These are phyloP conservation scores for Petasospora fabianii DNA, from an alignment of 1,139 yeast species.

Conservation along the genomic window DNA sequence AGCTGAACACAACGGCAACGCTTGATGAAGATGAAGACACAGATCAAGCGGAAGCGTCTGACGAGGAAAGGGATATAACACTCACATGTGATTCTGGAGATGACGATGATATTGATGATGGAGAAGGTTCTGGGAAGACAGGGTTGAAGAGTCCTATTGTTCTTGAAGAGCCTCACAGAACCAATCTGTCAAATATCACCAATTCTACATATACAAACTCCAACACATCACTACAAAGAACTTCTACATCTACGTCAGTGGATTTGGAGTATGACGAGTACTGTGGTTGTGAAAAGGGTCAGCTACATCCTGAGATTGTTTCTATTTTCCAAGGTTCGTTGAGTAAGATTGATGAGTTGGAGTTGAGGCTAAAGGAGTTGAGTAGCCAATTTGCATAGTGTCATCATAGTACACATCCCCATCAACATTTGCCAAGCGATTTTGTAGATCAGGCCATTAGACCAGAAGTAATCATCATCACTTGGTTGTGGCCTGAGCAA, in stretches of 20 bases:
- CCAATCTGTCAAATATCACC: slow-evolving; percentile 15
- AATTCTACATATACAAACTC: slow-evolving; percentile 22
- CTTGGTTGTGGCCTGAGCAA: too few relatives aligned
- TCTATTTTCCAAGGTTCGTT: slow-evolving; percentile 48
- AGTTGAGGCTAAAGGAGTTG: slow-evolving; percentile 17
- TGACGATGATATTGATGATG: slow-evolving; percentile 11
- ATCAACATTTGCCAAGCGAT: too few relatives aligned
- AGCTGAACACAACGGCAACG: slow-evolving; percentile 18
- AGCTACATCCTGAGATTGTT: slow-evolving; percentile 40
- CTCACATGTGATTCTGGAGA: slow-evolving; percentile 14
- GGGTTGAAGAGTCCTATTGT: slow-evolving; percentile 21
- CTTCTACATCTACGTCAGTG: slow-evolving; percentile 18
- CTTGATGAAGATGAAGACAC: slow-evolving; percentile 11
- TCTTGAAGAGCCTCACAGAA: slow-evolving; percentile 10
- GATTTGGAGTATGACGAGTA: slow-evolving; percentile 3
- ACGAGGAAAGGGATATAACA: slow-evolving; percentile 11
- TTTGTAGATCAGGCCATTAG: too few relatives aligned
- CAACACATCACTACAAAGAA: slow-evolving; percentile 17
- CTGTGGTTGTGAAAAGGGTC: background rate
- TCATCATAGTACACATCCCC: too few relatives aligned
- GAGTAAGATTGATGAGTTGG: slow-evolving; percentile 43
- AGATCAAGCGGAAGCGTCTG: slow-evolving; percentile 3
- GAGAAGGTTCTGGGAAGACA: slow-evolving; percentile 3
- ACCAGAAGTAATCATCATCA: too few relatives aligned
- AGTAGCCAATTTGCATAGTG: slow-evolving; percentile 11